Percentiles rank a stretch among this genome's conserved stretches.
Evolutionary conservation across 345 rosid species (phyloP).

Genomic region (Mercurialis annua): DNA sequence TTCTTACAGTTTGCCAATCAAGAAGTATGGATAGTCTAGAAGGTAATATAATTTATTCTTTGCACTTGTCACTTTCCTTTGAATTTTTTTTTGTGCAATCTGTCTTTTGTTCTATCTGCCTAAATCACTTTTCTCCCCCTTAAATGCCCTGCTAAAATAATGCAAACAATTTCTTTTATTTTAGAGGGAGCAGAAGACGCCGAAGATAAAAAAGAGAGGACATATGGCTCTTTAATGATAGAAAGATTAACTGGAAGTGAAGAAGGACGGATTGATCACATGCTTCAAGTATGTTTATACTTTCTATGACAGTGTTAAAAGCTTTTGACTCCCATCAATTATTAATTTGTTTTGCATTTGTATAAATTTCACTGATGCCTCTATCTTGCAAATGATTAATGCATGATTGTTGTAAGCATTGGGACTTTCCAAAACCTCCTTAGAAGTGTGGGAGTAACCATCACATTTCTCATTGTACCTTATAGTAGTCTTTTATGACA

Average conservation of each 20-base stretch:
- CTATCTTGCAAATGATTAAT: not conserved
- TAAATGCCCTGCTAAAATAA: not conserved
- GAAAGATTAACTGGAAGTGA: constrained; percentile 71
- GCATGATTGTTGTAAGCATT: not conserved
- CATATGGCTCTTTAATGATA: constrained; percentile 85
- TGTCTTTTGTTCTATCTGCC: not conserved
- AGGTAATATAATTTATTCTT: constrained; percentile 36
- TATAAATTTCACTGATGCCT: not conserved
- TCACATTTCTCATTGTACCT: not conserved
- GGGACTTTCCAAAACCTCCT: not conserved
- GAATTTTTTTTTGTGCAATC: not conserved
- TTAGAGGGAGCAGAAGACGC: constrained; percentile 45
- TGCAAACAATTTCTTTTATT: not conserved
- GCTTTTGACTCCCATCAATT: not conserved
- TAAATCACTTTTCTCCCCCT: not conserved
- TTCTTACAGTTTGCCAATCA: constrained; percentile 81
- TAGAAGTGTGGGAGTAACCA: not conserved
- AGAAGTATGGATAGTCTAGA: constrained; percentile 46
- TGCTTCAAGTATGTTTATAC: constrained; percentile 70
- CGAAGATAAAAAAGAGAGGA: constrained; percentile 49
- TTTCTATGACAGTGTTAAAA: not conserved
- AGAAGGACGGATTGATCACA: constrained; percentile 85
- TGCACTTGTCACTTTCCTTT: not conserved
- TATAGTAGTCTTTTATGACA: not conserved
- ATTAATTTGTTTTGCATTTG: not conserved